Evolutionary conservation across 2,329 filamentous ascomycete genomes (phyloP), one percentile per base, ranked within the genome.

Genomic region (Colletotrichum ledebouriae): DNA sequence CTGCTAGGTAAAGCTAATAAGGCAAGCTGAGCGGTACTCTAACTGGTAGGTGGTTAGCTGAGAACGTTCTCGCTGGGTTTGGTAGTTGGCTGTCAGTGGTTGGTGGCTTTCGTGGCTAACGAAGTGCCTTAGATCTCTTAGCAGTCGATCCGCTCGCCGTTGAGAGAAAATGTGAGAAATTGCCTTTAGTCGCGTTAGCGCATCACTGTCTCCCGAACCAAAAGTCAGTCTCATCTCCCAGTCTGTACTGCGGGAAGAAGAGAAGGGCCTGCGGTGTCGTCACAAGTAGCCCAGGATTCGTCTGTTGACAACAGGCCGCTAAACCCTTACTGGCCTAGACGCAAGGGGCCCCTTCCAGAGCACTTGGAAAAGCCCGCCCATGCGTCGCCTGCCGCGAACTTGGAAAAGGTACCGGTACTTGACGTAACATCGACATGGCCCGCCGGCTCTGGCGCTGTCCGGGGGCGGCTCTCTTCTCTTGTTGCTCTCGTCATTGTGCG

Each of bases 341-440:
- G 61, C 41, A 68, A 60, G 61, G 65, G 61, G 55, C 65, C 65
- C 53, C 25, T 47, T 68, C 49, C 55, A 68, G 61, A 61, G 65
- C 65, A 65, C 42, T 53, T 46, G 46, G 25, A 62, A 50, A 56
- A 34, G 49, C 49, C 49, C 49, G 49, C 49, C 49, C 49, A 52
- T 52, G 49, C 49, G 13, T 52, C 49, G 49, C 29, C 49, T 52
- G 49, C 49, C 49, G 49, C 49, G 22, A 33, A 52, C 49, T 33
- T 52, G 46, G 41, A 33, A 65, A 25, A 65, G 46, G 65, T 68
- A 68, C 65, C 47, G 65, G 49, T 68, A 68, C 65, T 68, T 68
- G 47, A 50, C 47, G 42, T 25, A 65, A 60, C 50, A 59, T 68
- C 61, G 55, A 68, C 65, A 65, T 65, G 61, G 65, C 15, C 65